phyloP scores from a whole-genome alignment of 306 rosid species.

The Cotoneaster glaucophyllus region DNA sequence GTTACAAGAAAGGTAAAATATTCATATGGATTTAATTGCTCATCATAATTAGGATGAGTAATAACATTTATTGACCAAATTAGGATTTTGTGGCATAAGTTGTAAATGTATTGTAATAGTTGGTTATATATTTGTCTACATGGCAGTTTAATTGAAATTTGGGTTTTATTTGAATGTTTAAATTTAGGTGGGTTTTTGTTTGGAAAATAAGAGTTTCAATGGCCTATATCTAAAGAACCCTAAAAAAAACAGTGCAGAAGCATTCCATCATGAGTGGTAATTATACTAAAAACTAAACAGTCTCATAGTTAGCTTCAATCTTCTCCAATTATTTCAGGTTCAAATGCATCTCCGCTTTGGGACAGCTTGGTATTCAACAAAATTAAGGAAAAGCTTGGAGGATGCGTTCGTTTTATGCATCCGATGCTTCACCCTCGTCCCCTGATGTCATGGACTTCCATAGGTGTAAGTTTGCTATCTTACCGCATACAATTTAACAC shows the following conservation, averaged over 20 bases:
- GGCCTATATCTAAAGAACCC: no score
- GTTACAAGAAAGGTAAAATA: no score
- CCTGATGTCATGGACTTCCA: constrained; percentile 84
- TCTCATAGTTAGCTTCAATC: background rate
- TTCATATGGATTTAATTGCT: no score
- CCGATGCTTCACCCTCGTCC: constrained; percentile 92
- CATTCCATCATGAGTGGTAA: constrained; percentile 67
- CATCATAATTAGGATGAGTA: no score
- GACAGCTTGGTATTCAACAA: constrained; percentile 82
- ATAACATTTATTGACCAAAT: no score
- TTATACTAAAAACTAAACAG: background rate
- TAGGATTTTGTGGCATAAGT: no score
- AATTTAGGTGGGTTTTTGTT: no score
- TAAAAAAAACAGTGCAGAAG: constrained; percentile 9
- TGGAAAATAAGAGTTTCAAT: no score
- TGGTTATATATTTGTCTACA: no score
- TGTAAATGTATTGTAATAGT: no score
- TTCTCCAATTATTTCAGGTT: constrained; percentile 32
- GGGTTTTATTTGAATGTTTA: no score
- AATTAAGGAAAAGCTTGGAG: constrained; percentile 78
- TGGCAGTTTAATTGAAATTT: no score
- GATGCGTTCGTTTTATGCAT: constrained; percentile 68
- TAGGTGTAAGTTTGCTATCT: constrained; percentile 55
- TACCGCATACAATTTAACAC: background rate
- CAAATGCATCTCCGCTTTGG: constrained; percentile 73